phyloP scores from a whole-genome alignment of 1,139 yeast genomes.

The Taphrina deformans region DNA sequence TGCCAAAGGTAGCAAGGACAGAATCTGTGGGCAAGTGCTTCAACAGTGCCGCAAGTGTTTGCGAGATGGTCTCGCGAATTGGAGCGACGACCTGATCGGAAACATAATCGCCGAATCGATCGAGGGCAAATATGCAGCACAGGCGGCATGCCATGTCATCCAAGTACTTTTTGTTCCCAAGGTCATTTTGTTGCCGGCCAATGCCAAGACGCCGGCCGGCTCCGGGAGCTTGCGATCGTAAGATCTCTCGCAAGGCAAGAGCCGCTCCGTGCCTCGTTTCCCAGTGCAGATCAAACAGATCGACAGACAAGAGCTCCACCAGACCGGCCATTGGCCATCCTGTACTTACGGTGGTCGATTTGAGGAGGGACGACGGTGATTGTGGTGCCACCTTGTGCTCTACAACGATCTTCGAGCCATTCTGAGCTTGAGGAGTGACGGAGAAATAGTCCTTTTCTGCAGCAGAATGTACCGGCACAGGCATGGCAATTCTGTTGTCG shows the following conservation, averaged over 20 bases:
- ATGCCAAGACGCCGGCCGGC: constrained; percentile 80
- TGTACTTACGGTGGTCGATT: constrained; percentile 61
- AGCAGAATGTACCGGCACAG: neutral
- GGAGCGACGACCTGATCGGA: constrained; percentile 98
- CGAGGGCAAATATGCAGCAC: constrained; percentile 84
- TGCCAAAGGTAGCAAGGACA: constrained; percentile 61
- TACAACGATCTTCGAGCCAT: constrained; percentile 69
- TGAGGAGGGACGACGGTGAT: constrained; percentile 64
- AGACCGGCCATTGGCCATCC: constrained; percentile 98
- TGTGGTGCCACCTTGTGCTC: constrained; percentile 73
- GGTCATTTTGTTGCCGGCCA: constrained; percentile 60
- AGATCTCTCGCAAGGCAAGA: constrained; percentile 82
- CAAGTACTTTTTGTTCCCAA: constrained; percentile 65
- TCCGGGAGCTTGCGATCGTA: constrained; percentile 79
- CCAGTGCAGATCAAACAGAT: constrained; percentile 85
- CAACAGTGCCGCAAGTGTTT: constrained; percentile 83
- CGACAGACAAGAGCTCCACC: constrained; percentile 77
- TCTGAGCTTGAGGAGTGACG: constrained; percentile 76
- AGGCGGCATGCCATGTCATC: constrained; percentile 88
- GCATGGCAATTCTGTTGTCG: neutral
- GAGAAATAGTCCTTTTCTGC: constrained; percentile 46
- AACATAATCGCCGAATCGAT: constrained; percentile 94
- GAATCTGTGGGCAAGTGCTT: constrained; percentile 63
- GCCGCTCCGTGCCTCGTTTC: constrained; percentile 96
- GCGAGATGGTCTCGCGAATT: constrained; percentile 94